These are phyloP conservation scores for Cercophora sp. DNA, from an alignment of 495 filamentous ascomycete species.

Conservation along the genomic window DNA sequence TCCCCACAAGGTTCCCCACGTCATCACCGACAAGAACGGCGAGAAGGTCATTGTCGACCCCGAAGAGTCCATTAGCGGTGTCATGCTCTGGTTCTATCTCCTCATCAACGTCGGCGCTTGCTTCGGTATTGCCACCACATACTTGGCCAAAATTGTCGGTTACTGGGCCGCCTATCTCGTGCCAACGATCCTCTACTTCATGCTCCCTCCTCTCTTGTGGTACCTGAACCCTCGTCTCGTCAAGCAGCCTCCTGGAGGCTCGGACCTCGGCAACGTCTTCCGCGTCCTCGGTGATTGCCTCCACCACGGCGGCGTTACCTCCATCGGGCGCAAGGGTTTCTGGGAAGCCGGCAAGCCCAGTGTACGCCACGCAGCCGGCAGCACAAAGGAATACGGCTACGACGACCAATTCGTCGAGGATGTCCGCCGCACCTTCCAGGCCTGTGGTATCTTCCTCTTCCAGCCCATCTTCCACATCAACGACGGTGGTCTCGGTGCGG, in stretches of 20 bases:
- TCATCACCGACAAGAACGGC: constrained; percentile 62
- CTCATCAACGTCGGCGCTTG: constrained; percentile 74
- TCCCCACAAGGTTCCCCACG: constrained; percentile 48
- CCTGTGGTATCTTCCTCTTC: constrained; percentile 53
- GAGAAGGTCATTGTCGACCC: constrained; percentile 76
- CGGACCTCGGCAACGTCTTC: constrained; percentile 51
- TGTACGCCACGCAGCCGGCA: constrained; percentile 45
- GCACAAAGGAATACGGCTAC: constrained; percentile 35
- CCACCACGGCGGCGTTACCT: constrained; percentile 45
- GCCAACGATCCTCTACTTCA: constrained; percentile 54
- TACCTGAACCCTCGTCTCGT: constrained; percentile 45
- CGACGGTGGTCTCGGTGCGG: constrained; percentile 42
- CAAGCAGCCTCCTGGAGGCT: constrained; percentile 49
- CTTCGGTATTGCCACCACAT: constrained; percentile 48
- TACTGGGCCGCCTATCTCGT: constrained; percentile 74
- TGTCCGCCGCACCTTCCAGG: constrained; percentile 47
- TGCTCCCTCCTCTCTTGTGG: constrained; percentile 49
- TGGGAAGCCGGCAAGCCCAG: constrained; percentile 59
- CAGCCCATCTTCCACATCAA: constrained; percentile 61
- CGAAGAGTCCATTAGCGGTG: constrained; percentile 65
- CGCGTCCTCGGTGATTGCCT: constrained; percentile 49
- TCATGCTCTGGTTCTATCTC: constrained; percentile 62
- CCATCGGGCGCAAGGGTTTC: constrained; percentile 52
- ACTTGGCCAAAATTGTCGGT: constrained; percentile 48
- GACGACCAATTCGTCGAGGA: constrained; percentile 52